Base-by-base conservation (phyloP, 345 rosid species). In the Corchorus olitorius region DNA sequence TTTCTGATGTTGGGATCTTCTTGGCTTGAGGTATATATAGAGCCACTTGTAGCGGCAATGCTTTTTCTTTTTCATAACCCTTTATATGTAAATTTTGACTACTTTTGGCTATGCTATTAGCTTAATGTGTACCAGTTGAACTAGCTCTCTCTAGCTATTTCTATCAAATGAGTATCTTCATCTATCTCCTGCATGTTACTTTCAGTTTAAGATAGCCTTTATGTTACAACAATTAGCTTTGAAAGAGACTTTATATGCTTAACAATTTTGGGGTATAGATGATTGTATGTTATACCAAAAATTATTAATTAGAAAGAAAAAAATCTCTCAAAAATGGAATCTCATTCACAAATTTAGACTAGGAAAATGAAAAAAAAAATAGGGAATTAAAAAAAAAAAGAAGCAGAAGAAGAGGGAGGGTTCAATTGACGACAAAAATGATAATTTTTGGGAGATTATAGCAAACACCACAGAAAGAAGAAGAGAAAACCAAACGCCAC, bases 341-440 rank as follows among this genome's bases (percentile, higher is more conserved):
- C 34, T 12, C 15, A 20, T 22, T 58, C 62, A 10, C 1, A 20
- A 56, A 8, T 58, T 20, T 58, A 22, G 22, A 56, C 27, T 11
- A 19, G 7, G 22, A 58, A 9, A 1, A 6, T 22, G 63, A 27
- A 39, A 1, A 4, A 4, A 4, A 27, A 27, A 27, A 0, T 27
- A 27, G 27, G 27, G 15, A 16, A 52, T 0, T 27, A 49, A 49
- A 15, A 3, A 0, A 17, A n/a, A n/a, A n/a, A n/a, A n/a, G n/a
- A n/a, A n/a, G n/a, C n/a, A n/a, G n/a, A n/a, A 19, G 35, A 66
- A 20, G 27, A 7, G n/a, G 2, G 8, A 2, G 8, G 8, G 3
- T 65, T 66, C 71, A 27, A 33, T 33, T 33, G 59, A 27, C 34
- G 59, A 41, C 58, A 50, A 50, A 69, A 69, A 27, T 17, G 59